Base-by-base conservation (phyloP, 2,329 filamentous ascomycete species). In the Pestalotiopsis sp. region DNA sequence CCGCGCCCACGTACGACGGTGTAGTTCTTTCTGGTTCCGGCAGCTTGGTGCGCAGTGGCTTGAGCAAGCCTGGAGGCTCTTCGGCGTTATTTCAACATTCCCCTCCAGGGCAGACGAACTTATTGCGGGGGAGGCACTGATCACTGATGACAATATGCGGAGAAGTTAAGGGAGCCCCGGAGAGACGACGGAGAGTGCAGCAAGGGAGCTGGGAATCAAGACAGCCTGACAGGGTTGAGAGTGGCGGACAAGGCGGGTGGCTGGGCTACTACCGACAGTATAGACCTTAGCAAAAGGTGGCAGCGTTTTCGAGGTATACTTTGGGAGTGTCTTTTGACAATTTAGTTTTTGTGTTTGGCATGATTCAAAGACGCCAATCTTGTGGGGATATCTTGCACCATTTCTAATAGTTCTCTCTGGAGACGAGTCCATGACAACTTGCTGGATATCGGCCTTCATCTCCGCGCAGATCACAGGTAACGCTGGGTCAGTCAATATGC, bases 31-130 rank as follows among this genome's bases (percentile, higher is more conserved):
- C 64, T 66, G 31, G 52, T 59, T 66, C 20, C 20, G 64, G 64
- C 17, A 66, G 52, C 20, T 38, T 31, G 45, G 20, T 57, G 49
- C 64, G 64, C 52, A 66, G 64, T 59, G 31, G 38, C 36, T 39
- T 59, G 52, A 60, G 56, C 52, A 36, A 23, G 12, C 49, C 64
- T 66, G 64, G 64, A 66, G 64, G 52, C 52, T 66, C 56, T 60
- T 66, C 64, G 64, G 64, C 64, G 64, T 13, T 38, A 60, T 39
- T 49, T 25, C 20, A 52, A 11, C 6, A n/a, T 49, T 49, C 38
- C 61, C 38, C 61, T 59, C 52, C 52, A 12, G 20, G n/a, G 27
- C 14, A 41, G 23, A 36, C 27, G 14, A 49, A 31, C 14, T n/a
- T 31, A 20, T 20, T 66, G 56, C 56, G 38, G 64, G 52, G 64